Base-by-base conservation (phyloP, 2,329 filamentous ascomycete genomes). In the Pseudogymnoascus sp. region DNA sequence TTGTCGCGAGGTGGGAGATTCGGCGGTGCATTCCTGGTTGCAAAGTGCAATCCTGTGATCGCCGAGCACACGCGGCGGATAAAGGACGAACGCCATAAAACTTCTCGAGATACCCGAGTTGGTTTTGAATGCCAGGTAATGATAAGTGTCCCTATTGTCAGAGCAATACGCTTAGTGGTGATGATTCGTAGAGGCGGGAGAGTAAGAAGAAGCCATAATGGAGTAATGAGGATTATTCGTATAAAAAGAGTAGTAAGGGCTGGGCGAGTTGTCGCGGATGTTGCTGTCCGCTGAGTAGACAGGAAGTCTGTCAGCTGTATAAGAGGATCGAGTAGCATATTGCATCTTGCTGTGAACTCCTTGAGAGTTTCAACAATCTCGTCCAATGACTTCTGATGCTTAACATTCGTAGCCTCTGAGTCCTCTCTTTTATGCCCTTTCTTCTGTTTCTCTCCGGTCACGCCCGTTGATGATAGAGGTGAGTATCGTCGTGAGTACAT, bases 331-430 rank as follows among this genome's bases (percentile, higher is more conserved):
- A 97, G 82, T 16, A 99, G 79, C 62, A 96, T 88, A 74, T 97
- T 96, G 76, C 95, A 97, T 60, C 95, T 84, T 4, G 88, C 89
- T 0, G 93, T 97, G 69, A 99, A 91, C 68, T 92, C 86, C 74
- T 92, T 91, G 51, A 99, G 78, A 0, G 91, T 96, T 70, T 97
- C 93, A 64, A 99, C 90, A 66, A 99, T 99, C 77, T 99, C 95
- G 74, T 99, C 95, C 62, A 99, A 77, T 61, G 92, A 97, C 79
- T 97, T 97, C 71, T 96, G 91, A 70, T 95, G 90, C 65, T 88
- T 87, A 45, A 87, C 88, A 66, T 83, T 86, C 5, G 82, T 84
- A 14, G 77, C 73, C 70, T 91, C 90, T 7, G 80, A 73, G 5
- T 71, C 68, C 59, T 65, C 64, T 36, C 78, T 78, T 65, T 79